Percentiles rank a stretch among this genome's conserved stretches.
Evolutionary conservation across 331 rosid species (phyloP).

Genomic region (Arachis monticola): DNA sequence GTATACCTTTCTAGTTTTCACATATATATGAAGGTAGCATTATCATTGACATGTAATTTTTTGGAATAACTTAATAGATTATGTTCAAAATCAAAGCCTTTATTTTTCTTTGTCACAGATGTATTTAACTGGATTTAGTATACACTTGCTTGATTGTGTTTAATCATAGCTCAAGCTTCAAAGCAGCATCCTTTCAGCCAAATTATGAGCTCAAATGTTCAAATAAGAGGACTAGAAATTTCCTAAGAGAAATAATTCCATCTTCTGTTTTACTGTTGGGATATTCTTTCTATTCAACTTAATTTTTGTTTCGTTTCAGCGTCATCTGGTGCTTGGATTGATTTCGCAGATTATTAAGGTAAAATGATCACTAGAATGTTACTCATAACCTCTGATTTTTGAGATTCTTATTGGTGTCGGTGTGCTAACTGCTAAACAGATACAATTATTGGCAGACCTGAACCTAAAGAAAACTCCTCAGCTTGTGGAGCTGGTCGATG

Average conservation of each 20-base stretch:
- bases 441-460: constrained; percentile 96
- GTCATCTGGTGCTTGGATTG: constrained; percentile 95
- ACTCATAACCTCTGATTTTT: constrained; percentile 29
- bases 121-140: constrained; percentile 1
- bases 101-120: not conserved
- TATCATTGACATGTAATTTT: constrained; percentile 9
- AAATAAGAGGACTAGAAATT: not conserved
- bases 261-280: not conserved
- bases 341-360: constrained; percentile 99
- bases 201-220: constrained; percentile 2
- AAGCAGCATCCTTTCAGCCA: not conserved
- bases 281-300: no score
- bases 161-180: not conserved
- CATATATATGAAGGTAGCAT: constrained; percentile 2
- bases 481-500: constrained; percentile 88
- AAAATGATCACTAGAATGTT: constrained; percentile 24
- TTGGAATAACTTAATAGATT: not conserved
- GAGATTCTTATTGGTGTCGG: constrained; percentile 35
- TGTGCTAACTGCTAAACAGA: constrained; percentile 49
- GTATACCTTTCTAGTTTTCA: constrained; percentile 26
- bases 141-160: not conserved
- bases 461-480: constrained; percentile 98
- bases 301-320: constrained; percentile 62
- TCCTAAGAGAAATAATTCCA: no score
- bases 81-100: not conserved